phyloP scores from a whole-genome alignment of 176 grass and related monocot genomes.

The Guadua angustifolia region DNA sequence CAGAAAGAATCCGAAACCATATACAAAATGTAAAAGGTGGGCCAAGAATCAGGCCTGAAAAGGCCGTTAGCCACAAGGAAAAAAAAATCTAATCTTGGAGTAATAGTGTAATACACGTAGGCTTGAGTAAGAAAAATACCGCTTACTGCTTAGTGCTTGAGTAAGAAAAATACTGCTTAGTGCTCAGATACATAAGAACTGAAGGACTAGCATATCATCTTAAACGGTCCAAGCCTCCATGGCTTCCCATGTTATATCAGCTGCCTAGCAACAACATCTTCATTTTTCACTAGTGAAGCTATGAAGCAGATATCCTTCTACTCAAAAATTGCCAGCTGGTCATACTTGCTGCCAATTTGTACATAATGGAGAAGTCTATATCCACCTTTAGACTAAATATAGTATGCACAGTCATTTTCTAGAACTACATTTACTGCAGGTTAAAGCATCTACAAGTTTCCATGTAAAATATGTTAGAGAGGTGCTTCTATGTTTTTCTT shows the following conservation, averaged over 20 bases:
- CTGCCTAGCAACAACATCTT: neutral
- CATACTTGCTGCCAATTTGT: neutral
- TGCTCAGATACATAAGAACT: neutral
- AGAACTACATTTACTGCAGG: neutral
- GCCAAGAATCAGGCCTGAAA: neutral
- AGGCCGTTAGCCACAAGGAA: neutral
- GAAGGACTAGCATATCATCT: neutral
- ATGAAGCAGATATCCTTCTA: neutral
- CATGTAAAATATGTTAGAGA: conserved; percentile 22
- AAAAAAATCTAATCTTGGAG: neutral
- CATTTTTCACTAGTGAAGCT: neutral
- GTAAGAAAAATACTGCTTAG: neutral
- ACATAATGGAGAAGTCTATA: neutral
- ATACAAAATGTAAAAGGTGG: neutral
- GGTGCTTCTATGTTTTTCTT: no score
- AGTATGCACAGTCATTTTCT: neutral
- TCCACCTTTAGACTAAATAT: neutral
- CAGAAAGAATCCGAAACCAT: neutral
- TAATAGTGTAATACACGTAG: neutral
- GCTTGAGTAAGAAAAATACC: neutral
- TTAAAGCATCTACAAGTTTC: neutral
- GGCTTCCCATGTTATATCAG: neutral
- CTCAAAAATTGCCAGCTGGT: neutral
- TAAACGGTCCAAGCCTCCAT: neutral
- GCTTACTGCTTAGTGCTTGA: neutral